phyloP scores from a whole-genome alignment of 768 basidiomycete genomes.

The Rubroboletus satanas region DNA sequence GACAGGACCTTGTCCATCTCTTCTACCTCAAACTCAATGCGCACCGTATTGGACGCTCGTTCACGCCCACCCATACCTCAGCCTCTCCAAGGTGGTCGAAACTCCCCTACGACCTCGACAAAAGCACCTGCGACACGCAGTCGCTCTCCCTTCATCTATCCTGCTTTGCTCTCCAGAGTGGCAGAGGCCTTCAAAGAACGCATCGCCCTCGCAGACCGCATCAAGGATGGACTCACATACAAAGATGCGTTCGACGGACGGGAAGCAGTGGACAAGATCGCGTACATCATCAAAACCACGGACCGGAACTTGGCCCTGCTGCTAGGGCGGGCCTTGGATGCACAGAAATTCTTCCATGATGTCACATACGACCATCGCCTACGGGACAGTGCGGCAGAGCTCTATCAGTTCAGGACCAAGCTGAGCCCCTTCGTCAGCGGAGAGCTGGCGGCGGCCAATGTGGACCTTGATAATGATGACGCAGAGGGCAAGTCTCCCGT shows the following conservation, averaged over 20 bases:
- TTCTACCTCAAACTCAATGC: slow-evolving; percentile 49
- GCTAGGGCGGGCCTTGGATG: slow-evolving; percentile 92
- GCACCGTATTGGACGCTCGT: slow-evolving; percentile 41
- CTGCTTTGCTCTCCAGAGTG: slow-evolving; percentile 92
- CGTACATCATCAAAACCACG: slow-evolving; percentile 97
- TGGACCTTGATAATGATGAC: slow-evolving; percentile 37
- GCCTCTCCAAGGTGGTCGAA: slow-evolving; percentile 37
- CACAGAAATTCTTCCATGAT: slow-evolving; percentile 99
- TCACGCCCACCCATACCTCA: slow-evolving; percentile 35
- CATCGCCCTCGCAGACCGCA: slow-evolving; percentile 68
- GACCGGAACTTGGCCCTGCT: slow-evolving; percentile 94
- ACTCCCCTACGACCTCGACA: slow-evolving; percentile 34
- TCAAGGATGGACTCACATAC: slow-evolving; percentile 95
- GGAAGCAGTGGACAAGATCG: slow-evolving; percentile 95
- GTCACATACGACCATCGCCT: slow-evolving; percentile 98
- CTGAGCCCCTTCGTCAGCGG: slow-evolving; percentile 84
- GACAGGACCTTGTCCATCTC: slow-evolving; percentile 80
- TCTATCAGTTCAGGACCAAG: slow-evolving; percentile 90
- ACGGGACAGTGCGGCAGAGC: slow-evolving; percentile 79
- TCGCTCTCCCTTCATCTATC: slow-evolving; percentile 81
- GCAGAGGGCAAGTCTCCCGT: slow-evolving; percentile 29
- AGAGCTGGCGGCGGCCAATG: slow-evolving; percentile 43
- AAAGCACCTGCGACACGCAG: slow-evolving; percentile 36
- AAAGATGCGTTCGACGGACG: slow-evolving; percentile 96
- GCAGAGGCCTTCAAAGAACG: slow-evolving; percentile 90